Conservation (phyloP, 2,329 filamentous ascomycete genomes). For the Calonectria henricotiae region DNA sequence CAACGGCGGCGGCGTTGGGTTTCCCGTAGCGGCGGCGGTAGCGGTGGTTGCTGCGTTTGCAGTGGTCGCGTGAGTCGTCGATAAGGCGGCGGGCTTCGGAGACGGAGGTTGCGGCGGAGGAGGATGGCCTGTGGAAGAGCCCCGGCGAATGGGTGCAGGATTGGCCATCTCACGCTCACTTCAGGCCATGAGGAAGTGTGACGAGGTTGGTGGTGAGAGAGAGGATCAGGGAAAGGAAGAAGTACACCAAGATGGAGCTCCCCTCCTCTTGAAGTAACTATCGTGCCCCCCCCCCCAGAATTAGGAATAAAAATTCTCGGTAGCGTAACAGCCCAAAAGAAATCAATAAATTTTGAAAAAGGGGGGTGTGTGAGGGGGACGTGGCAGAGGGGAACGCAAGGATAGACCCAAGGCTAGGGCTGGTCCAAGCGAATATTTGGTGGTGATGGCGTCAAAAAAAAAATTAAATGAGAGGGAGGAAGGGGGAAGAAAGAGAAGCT, state of each 20-base stretch:
- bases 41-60: slow-evolving; percentile 2
- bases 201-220: not conserved
- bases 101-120: slow-evolving; percentile 28
- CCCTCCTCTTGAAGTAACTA: not conserved
- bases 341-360: slow-evolving; percentile 1
- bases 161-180: slow-evolving; percentile 49
- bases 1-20: not conserved
- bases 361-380: not conserved
- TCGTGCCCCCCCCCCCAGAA: no score
- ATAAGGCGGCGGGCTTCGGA: not conserved
- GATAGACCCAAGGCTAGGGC: slow-evolving; percentile 19
- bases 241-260: not conserved
- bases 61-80: slow-evolving; percentile 18
- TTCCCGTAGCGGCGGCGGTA: not conserved
- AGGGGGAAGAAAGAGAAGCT: slow-evolving; percentile 30
- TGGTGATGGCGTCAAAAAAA: slow-evolving; percentile 48
- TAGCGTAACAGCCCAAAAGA: not conserved
- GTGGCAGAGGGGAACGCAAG: slow-evolving; percentile 19
- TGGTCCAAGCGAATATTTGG: slow-evolving; percentile 37
- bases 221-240: not conserved
- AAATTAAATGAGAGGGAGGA: slow-evolving; percentile 15
- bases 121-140: slow-evolving; percentile 50
- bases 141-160: slow-evolving; percentile 49
- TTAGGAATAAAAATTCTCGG: not conserved
- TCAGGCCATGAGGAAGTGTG: slow-evolving; percentile 50